Evolutionary conservation across 1,284 basidiomycete species (phyloP), one percentile per base, ranked within the genome.

Genomic region (Ceratobasidium sp.): DNA sequence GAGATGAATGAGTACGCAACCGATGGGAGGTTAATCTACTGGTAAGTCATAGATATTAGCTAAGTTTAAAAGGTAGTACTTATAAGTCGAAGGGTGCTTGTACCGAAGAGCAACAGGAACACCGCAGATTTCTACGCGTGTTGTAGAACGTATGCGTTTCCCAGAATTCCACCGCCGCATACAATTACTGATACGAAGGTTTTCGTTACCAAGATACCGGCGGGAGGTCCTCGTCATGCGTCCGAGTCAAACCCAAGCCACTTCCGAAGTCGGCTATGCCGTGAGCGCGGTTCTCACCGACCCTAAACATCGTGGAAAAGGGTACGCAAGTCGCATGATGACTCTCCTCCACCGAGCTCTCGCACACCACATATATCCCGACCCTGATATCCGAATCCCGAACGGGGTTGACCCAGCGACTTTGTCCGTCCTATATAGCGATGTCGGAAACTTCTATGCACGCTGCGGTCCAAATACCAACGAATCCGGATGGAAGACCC

Each of bases 351-450:
- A 51, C 15, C 24, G 19, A 24, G 50, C 50, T 17, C 24, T 51
- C 19, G 50, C 50, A 51, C 6, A 19, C 24, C 24, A 51, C 24
- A 51, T 51, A 19, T 51, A 51, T 24, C 0, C 86, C 85, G 54
- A 57, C 29, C 6, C 27, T 7, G 8, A 57, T n/a, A 57, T 57
- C 11, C 36, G 11, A 41, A 41, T 11, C 83, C 84, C 14, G 83
- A 83, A 6, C 15, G n/a, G 8, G 15, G 54, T 57, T 6, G 6
- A 24, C 41, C 63, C 1, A 1, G 75, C 81, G 1, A 74, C 79
- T 6, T 88, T 89, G 77, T 89, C 89, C 1, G 85, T 85, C 11
- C 82, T 92, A 5, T 92, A 88, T 81, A 91, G 89, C 79, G 90
- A 91, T 77, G 82, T 91, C 33, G 90, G 90, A 2, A 78, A 83